Conservation (phyloP, 345 rosid species). For the Gynandropsis gynandra region DNA sequence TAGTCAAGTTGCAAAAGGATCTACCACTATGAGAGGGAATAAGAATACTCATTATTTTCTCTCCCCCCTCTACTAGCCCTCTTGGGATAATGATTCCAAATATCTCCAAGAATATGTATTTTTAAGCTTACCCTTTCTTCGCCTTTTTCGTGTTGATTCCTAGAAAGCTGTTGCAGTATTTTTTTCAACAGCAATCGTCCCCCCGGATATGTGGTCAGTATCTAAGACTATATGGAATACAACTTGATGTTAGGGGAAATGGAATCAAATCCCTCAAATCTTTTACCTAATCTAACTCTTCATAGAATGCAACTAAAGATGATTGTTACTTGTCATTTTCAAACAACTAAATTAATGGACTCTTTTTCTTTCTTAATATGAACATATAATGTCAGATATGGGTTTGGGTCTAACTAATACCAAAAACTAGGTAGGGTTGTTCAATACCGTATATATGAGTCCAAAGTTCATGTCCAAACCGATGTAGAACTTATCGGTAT, state of each 20-base stretch:
- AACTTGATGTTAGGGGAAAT: constrained; percentile 30
- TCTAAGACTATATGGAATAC: constrained; percentile 31
- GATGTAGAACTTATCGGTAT: too few species aligned
- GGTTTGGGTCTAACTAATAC: too few species aligned
- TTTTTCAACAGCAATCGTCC: constrained; percentile 54
- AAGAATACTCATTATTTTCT: constrained; percentile 30
- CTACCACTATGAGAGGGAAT: constrained; percentile 39
- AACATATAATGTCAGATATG: background rate
- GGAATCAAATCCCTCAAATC: constrained; percentile 19
- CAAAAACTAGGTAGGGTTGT: too few species aligned
- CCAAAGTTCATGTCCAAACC: too few species aligned
- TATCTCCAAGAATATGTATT: constrained; percentile 20
- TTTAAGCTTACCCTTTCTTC: constrained; percentile 18
- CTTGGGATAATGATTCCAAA: constrained; percentile 43
- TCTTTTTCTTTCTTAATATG: background rate
- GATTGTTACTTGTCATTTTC: background rate
- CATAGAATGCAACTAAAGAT: constrained; percentile 11
- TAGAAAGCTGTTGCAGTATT: constrained; percentile 36
- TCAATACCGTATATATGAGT: too few species aligned
- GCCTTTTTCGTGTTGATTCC: constrained; percentile 29
- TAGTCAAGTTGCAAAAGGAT: constrained; percentile 35
- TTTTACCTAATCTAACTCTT: constrained; percentile 14
- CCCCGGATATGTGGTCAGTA: constrained; percentile 31
- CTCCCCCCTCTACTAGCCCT: constrained; percentile 18
- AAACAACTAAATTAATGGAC: background rate